Conservation (phyloP, 805 yeast genomes). For the Saccharomyces kudriavzevii region DNA sequence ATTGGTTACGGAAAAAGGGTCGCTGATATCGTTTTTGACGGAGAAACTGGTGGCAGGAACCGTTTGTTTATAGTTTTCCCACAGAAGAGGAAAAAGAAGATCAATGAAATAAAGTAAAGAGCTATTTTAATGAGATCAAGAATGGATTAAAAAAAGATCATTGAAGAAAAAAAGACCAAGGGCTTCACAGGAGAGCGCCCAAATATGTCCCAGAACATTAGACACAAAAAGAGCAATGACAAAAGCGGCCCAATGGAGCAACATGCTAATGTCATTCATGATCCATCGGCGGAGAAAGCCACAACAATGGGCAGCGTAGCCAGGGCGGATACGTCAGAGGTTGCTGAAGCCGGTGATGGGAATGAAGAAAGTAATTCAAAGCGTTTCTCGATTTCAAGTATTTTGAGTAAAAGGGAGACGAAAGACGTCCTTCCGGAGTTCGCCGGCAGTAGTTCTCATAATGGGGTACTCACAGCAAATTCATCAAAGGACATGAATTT, state of each 20-base stretch:
- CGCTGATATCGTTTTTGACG: neutral
- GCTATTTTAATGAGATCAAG: neutral
- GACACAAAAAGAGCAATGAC: neutral
- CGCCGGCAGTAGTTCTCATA: conserved; percentile 12
- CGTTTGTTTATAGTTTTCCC: neutral
- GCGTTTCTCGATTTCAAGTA: conserved; percentile 7
- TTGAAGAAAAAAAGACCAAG: neutral
- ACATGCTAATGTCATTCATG: neutral
- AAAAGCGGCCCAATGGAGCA: neutral
- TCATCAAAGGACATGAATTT: conserved; percentile 60
- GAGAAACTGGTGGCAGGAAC: neutral
- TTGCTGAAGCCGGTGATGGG: neutral
- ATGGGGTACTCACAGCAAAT: conserved; percentile 22
- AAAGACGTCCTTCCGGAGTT: conserved; percentile 2
- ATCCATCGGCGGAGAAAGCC: neutral
- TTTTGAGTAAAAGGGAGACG: conserved; percentile 10
- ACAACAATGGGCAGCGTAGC: neutral
- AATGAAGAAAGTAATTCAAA: neutral
- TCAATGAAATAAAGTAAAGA: neutral
- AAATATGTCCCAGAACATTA: neutral
- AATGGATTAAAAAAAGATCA: neutral
- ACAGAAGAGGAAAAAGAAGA: neutral
- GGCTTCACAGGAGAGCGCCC: neutral
- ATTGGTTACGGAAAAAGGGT: neutral
- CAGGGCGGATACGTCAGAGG: neutral